phyloP scores from a whole-genome alignment of 805 yeast genomes.

The Wickerhamiella parazyma region DNA sequence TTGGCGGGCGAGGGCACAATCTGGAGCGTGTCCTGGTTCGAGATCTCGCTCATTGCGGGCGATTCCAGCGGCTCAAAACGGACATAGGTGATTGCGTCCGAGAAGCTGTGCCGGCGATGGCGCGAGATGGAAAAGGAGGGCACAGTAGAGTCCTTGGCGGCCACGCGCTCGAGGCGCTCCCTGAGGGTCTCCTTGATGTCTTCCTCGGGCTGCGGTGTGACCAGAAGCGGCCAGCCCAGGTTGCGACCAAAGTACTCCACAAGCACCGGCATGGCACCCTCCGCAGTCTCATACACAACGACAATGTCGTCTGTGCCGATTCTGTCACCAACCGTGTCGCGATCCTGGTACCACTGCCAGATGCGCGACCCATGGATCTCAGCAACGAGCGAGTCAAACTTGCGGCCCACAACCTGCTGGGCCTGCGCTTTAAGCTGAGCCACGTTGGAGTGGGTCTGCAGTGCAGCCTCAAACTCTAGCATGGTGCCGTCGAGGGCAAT shows the following conservation, averaged over 20 bases:
- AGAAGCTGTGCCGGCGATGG: background rate
- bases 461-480: constrained; percentile 51
- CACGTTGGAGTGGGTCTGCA: constrained; percentile 50
- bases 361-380: constrained; percentile 58
- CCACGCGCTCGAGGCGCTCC: background rate
- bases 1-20: background rate
- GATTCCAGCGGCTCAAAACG: background rate
- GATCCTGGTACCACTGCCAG: constrained; percentile 52
- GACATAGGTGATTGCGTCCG: background rate
- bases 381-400: constrained; percentile 34
- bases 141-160: background rate
- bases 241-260: constrained; percentile 20
- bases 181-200: constrained; percentile 7
- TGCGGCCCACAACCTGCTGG: constrained; percentile 30
- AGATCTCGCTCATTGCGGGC: background rate
- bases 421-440: constrained; percentile 50
- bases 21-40: background rate
- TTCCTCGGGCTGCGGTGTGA: constrained; percentile 39
- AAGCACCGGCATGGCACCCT: background rate
- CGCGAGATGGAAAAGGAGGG: background rate
- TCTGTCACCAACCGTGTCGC: constrained; percentile 46
- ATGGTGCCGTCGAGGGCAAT: constrained; percentile 46
- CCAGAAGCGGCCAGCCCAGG: constrained; percentile 69
- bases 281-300: constrained; percentile 41
- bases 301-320: constrained; percentile 51